Conservation (phyloP, 1,284 basidiomycete species). For the Taiwanofungus camphoratus region DNA sequence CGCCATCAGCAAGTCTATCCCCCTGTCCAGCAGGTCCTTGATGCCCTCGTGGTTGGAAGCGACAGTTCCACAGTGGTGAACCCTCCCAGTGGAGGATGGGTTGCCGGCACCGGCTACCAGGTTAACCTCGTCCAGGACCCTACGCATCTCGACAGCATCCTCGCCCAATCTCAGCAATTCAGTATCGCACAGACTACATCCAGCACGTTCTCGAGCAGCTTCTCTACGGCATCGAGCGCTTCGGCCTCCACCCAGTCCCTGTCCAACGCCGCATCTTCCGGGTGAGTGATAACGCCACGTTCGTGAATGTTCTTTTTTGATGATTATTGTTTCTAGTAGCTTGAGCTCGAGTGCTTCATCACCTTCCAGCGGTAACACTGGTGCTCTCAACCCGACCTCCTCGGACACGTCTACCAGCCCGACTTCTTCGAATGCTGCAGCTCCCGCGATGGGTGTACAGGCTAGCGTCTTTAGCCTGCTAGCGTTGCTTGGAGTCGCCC, state of each 20-base stretch:
- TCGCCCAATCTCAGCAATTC: slow-evolving; percentile 62
- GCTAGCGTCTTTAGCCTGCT: slow-evolving; percentile 23
- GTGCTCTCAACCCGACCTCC: slow-evolving; percentile 16
- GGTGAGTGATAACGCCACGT: neutral
- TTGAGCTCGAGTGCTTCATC: neutral
- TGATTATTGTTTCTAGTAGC: neutral
- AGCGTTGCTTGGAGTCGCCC: slow-evolving; percentile 24
- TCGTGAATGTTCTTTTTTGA: neutral
- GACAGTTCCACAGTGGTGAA: slow-evolving; percentile 31
- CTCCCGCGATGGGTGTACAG: slow-evolving; percentile 19
- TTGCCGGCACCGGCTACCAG: slow-evolving; percentile 48
- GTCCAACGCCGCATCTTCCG: neutral
- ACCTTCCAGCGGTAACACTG: slow-evolving; percentile 1
- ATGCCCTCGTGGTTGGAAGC: slow-evolving; percentile 42
- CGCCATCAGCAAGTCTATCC: too few relatives aligned
- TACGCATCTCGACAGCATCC: slow-evolving; percentile 40
- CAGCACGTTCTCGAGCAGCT: slow-evolving; percentile 15
- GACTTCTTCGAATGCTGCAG: slow-evolving; percentile 17
- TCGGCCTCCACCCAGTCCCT: slow-evolving; percentile 4
- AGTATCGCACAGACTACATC: slow-evolving; percentile 37
- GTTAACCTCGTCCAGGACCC: slow-evolving; percentile 62
- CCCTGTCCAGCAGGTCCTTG: slow-evolving; percentile 49
- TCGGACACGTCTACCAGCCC: slow-evolving; percentile 20
- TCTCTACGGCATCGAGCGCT: slow-evolving; percentile 10
- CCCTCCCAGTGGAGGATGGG: slow-evolving; percentile 56